Evolutionary conservation across 805 yeast genomes (phyloP).

Genomic region (Candida yuanshanica): DNA sequence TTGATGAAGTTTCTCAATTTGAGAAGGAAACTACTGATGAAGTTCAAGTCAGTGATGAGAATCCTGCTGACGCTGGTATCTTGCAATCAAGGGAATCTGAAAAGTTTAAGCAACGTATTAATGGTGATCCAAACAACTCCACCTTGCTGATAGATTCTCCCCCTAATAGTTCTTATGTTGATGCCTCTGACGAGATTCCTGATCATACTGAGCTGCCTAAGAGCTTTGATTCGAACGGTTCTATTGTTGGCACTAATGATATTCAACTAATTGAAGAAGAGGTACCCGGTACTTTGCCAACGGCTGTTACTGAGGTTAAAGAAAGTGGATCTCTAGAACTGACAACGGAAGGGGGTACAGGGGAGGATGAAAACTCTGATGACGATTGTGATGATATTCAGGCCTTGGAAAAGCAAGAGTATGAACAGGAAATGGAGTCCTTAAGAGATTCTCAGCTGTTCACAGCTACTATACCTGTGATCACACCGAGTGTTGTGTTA

Average conservation of each 20-base stretch:
- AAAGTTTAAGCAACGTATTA: not conserved
- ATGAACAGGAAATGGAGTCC: not conserved
- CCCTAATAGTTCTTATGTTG: not conserved
- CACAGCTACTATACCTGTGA: not conserved
- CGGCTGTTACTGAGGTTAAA: not conserved
- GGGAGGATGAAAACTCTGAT: not conserved
- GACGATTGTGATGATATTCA: not conserved
- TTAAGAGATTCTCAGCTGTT: conserved; percentile 1
- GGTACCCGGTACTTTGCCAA: too few species aligned
- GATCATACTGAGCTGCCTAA: not conserved
- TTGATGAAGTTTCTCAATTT: not conserved
- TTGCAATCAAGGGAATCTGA: not conserved
- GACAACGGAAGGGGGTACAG: not conserved
- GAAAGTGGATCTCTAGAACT: conserved; percentile 5
- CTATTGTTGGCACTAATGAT: not conserved
- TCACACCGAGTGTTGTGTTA: not conserved
- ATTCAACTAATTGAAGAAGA: not conserved
- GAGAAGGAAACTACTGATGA: not conserved
- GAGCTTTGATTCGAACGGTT: not conserved
- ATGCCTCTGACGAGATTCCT: not conserved
- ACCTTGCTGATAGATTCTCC: not conserved
- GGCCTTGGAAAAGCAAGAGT: not conserved
- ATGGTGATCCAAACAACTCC: not conserved
- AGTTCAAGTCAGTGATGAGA: not conserved
- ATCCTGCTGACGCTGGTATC: not conserved